Evolutionary conservation across 1,284 basidiomycete species (phyloP), one percentile per base, ranked within the genome.

Genomic region (Boletus semigastroideus): DNA sequence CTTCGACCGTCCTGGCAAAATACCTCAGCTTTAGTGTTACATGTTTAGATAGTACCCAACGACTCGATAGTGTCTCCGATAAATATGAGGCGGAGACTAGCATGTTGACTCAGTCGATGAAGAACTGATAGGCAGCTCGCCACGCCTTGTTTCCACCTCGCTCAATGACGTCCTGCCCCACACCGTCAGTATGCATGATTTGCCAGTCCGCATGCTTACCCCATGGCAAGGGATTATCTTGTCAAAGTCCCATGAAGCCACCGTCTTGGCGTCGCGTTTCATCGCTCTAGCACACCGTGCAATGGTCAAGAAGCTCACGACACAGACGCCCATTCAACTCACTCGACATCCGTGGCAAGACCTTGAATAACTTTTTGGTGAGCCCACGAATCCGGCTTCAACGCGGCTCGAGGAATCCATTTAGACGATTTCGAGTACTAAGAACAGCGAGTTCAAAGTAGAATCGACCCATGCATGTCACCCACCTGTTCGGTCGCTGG

Each of bases 181-280:
- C n/a, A 45, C 27, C 17, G 30, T 60, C 33, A 65, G 46, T 39
- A 48, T 25, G 19, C 13, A 27, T 27, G 17, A 17, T 12, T 43
- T 4, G 22, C 2, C 43, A 33, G 19, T 22, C 2, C 9, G 13
- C 9, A 11, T 48, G 69, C 81, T 62, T 65, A 89, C 87, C n/a
- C 90, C 95, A 69, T 98, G 95, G 64, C 94, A 96, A 42, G 92
- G 92, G 53, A 98, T 93, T 64, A 98, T 89, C 41, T 90, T 77
- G 28, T 90, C 82, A 67, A 94, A 95, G 61, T 95, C 86, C 93
- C 93, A 95, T 2, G 72, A 78, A 1, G 83, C 78, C 3, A 95
- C 90, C 1, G 77, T 84, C 59, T 78, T 81, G 3, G 80, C 86
- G 61, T 92, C 84, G 27, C 81, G 77, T 49, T 76, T 79, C 88